Conservation (phyloP, 345 rosid genomes). For the Eucalyptus leucophloia region DNA sequence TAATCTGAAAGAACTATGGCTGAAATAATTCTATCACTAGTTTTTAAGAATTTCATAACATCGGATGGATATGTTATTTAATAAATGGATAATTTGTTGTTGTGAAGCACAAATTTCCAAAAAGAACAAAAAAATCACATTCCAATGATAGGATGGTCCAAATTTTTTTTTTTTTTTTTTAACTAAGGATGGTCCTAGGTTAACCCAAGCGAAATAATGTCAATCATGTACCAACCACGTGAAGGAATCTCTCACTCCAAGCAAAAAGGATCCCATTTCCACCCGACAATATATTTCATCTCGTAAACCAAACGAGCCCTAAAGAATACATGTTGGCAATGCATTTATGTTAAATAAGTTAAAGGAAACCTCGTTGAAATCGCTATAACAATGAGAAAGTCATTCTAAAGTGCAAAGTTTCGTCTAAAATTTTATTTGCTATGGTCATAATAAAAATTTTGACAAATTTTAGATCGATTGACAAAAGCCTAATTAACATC, state of each 20-base stretch:
- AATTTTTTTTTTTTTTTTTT: neutral
- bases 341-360: neutral
- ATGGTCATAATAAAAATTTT: neutral
- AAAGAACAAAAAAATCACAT: neutral
- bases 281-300: neutral
- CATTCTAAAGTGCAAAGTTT: neutral
- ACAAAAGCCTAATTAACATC: neutral
- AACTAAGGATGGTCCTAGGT: neutral
- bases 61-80: neutral
- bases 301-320: neutral
- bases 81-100: neutral
- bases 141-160: neutral
- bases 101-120: neutral
- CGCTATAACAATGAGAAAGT: neutral
- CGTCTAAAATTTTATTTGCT: fast-evolving
- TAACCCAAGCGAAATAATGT: neutral
- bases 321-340: neutral
- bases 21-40: neutral
- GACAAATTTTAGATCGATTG: neutral
- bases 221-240: neutral
- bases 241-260: neutral
- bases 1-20: neutral
- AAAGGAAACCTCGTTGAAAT: neutral
- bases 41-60: neutral
- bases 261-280: neutral